Evolutionary conservation across 1,284 basidiomycete species (phyloP).

Genomic region (Schizophyllum amplum): DNA sequence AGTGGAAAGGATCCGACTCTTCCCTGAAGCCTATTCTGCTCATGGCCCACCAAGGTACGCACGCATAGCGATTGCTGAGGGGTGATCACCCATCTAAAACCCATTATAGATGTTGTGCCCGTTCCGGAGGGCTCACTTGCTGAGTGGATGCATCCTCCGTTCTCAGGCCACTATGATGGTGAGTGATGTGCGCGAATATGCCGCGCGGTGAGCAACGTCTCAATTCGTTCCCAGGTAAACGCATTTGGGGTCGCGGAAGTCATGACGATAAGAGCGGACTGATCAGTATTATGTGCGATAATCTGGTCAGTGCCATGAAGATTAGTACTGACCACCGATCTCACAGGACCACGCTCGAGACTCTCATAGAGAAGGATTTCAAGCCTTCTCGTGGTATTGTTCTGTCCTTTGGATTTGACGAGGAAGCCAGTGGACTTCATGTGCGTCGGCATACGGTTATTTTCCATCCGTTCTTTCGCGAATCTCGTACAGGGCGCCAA

Average conservation of each 20-base stretch:
- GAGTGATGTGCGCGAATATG: slow-evolving; percentile 3
- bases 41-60: slow-evolving; percentile 10
- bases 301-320: not conserved
- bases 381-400: slow-evolving; percentile 52
- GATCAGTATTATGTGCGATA: slow-evolving; percentile 40
- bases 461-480: not conserved
- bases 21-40: slow-evolving; percentile 10
- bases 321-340: slow-evolving; percentile 5
- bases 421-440: slow-evolving; percentile 54
- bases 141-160: slow-evolving; percentile 50
- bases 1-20: slow-evolving; percentile 8
- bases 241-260: slow-evolving; percentile 54
- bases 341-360: slow-evolving; percentile 42
- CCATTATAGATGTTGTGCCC: slow-evolving; percentile 39
- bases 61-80: too few relatives aligned
- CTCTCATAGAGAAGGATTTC: slow-evolving; percentile 45
- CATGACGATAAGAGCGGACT: slow-evolving; percentile 52
- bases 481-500: slow-evolving; percentile 39
- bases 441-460: slow-evolving; percentile 17
- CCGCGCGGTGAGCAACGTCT: not conserved
- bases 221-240: slow-evolving; percentile 23
- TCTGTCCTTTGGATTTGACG: slow-evolving; percentile 68
- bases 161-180: slow-evolving; percentile 60
- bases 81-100: not conserved
- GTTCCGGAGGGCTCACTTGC: slow-evolving; percentile 35